These are phyloP conservation scores for Ceriops decandra DNA, from an alignment of 345 rosid species.

Conservation along the genomic window DNA sequence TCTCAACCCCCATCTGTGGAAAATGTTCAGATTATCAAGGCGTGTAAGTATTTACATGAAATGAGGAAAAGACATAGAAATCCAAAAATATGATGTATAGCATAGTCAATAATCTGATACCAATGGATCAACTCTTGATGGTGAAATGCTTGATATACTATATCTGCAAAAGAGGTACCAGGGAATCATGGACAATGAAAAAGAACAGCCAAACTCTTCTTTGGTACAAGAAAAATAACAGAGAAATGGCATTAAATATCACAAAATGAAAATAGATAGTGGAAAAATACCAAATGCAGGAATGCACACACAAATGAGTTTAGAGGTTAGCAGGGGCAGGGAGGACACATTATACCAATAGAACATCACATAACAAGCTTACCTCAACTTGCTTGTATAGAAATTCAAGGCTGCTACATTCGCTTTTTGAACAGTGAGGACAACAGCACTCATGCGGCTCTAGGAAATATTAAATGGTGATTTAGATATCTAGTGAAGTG, in stretches of 20 bases:
- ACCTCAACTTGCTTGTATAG: slow-evolving; percentile 80
- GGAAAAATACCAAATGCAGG: no score
- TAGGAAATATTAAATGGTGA: slow-evolving; percentile 15
- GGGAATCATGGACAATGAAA: neutral
- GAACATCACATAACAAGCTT: slow-evolving; percentile 16
- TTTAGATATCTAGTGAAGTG: neutral
- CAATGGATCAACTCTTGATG: slow-evolving; percentile 63
- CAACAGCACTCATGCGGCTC: slow-evolving; percentile 68
- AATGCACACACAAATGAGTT: neutral
- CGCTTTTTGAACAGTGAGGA: slow-evolving; percentile 81
- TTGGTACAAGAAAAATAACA: neutral
- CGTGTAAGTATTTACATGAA: neutral
- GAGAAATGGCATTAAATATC: no score
- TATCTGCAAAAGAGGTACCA: slow-evolving; percentile 46
- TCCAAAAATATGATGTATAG: slow-evolving; percentile 1
- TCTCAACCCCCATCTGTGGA: slow-evolving; percentile 44
- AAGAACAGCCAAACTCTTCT: neutral
- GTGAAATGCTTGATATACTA: slow-evolving; percentile 71
- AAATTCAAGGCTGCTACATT: slow-evolving; percentile 70
- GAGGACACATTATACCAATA: neutral
- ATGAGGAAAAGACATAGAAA: neutral
- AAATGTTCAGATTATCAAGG: neutral
- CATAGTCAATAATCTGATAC: slow-evolving; percentile 31
- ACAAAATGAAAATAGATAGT: no score
- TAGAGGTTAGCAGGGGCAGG: no score